Percentiles rank a stretch among this genome's conserved stretches.
Evolutionary conservation across 352 stramenopile species (phyloP).

Genomic region (Ochromonadaceae sp.): DNA sequence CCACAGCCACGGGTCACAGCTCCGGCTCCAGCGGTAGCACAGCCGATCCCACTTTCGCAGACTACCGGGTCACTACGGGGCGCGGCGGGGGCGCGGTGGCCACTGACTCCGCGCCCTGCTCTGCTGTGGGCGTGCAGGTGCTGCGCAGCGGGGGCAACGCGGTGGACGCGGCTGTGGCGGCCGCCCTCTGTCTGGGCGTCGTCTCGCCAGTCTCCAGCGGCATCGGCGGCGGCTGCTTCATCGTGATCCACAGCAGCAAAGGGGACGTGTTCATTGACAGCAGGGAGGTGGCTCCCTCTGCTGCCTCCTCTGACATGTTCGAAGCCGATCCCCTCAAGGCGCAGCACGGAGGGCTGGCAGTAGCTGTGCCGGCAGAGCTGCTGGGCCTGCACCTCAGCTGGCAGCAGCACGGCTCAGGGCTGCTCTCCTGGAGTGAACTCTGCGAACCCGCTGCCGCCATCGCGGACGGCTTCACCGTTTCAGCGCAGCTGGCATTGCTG

Average conservation of each 20-base stretch:
- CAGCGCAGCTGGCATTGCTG: slow-evolving; percentile 24
- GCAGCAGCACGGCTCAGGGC: slow-evolving; percentile 26
- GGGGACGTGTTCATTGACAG: slow-evolving; percentile 16
- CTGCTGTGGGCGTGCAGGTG: slow-evolving; percentile 33
- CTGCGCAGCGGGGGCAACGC: slow-evolving; percentile 22
- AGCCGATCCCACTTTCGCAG: too few species aligned
- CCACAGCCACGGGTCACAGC: too few species aligned
- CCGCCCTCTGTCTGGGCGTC: slow-evolving; percentile 38
- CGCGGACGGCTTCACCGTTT: slow-evolving; percentile 34
- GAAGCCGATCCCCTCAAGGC: not conserved
- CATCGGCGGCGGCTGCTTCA: slow-evolving; percentile 41
- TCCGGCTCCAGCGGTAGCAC: too few species aligned
- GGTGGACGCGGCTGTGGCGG: slow-evolving; percentile 39
- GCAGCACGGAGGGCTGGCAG: slow-evolving; percentile 29
- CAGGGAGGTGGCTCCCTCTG: slow-evolving; percentile 34
- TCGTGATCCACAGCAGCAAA: slow-evolving; percentile 31
- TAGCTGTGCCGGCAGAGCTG: slow-evolving; percentile 40
- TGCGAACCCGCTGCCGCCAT: slow-evolving; percentile 33
- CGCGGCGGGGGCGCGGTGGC: slow-evolving; percentile 33
- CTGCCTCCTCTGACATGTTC: slow-evolving; percentile 36
- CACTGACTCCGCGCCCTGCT: slow-evolving; percentile 37
- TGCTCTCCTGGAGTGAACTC: slow-evolving; percentile 32
- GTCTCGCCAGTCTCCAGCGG: slow-evolving; percentile 40
- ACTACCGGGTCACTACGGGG: too few species aligned
- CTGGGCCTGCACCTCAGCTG: slow-evolving; percentile 38